A percentile compares a stretch with the other conserved stretches of the same genome.
Evolutionary conservation across 306 rosid genomes (phyloP).

Genomic region (Vigna reflexopilosa): DNA sequence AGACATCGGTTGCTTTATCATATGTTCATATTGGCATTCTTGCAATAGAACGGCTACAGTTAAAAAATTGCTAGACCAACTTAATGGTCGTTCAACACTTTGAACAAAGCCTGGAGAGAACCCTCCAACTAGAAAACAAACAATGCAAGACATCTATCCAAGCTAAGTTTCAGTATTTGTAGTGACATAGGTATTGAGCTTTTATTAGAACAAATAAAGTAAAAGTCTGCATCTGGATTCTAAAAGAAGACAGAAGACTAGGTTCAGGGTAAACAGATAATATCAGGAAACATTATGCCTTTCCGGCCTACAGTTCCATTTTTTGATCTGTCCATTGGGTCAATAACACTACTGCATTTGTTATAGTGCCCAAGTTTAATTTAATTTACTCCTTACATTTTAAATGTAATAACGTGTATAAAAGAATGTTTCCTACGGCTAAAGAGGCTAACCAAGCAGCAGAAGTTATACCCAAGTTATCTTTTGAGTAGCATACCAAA

Average conservation of each 20-base stretch:
- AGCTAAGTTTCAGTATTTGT: conserved; percentile 11
- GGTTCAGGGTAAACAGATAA: neutral
- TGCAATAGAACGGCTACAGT: neutral
- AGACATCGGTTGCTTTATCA: neutral
- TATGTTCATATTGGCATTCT: neutral
- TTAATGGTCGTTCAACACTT: neutral
- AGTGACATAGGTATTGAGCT: neutral
- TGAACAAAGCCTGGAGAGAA: neutral
- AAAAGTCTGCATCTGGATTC: neutral
- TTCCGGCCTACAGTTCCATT: neutral
- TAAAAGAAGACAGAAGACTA: neutral
- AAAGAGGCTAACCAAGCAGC: neutral
- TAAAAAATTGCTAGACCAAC: neutral
- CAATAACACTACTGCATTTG: neutral
- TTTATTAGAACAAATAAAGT: neutral
- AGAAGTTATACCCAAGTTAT: too few relatives aligned
- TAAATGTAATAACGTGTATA: neutral
- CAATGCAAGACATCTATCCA: neutral
- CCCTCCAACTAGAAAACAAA: neutral
- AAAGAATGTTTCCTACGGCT: neutral
- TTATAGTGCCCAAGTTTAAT: neutral
- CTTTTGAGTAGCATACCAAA: too few relatives aligned
- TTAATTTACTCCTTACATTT: neutral
- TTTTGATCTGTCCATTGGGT: neutral
- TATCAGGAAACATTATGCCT: neutral